Base-by-base conservation (phyloP, 257 asterid species). In the Lycium barbarum region DNA sequence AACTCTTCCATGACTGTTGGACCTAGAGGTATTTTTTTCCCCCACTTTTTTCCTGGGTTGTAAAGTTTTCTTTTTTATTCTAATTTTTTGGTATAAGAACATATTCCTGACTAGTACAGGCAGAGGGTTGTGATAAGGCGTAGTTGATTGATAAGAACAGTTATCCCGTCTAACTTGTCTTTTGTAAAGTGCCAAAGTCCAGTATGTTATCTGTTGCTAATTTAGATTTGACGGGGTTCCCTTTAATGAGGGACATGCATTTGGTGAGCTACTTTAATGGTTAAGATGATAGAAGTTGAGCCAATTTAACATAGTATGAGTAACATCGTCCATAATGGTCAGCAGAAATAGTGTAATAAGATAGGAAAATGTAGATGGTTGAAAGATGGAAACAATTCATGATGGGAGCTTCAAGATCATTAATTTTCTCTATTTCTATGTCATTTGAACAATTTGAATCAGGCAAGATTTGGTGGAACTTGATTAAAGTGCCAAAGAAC, bases 1-100 rank as follows among this genome's bases (percentile, higher is more conserved):
- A 91, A 93, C 92, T 90, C 93, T 84, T 89, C 98, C 7, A 87
- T 96, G 90, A 90, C 99, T 38, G 98, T 94, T 8, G 99, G 99
- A 85, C 88, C 91, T 35, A 89, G 98, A 92, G 99, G 99, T 95
- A 40, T 38, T 74, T 49, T 35, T 12, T 53, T 6, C 2, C 40
- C 33, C 15, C 11, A 20, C 18, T 74, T 36, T 20, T 26, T 2
- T 11, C 26, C 12, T 3, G 6, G 58, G 58, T 35, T 36, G 18
- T 63, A 82, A 68, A 63, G 43, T 51, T 86, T 35, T 65, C 35
- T 1, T 22, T 26, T 76, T 76, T 76, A 51, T 53, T 53, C 26
- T 51, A 26, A 51, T n/a, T 76, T 22, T 76, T 51, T 76, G 20
- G 82, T 26, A 76, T 14, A 13, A 51, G 5, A 51, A 14, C 47